Base-by-base conservation (phyloP, 345 rosid species). In the Melaleuca alternifolia region DNA sequence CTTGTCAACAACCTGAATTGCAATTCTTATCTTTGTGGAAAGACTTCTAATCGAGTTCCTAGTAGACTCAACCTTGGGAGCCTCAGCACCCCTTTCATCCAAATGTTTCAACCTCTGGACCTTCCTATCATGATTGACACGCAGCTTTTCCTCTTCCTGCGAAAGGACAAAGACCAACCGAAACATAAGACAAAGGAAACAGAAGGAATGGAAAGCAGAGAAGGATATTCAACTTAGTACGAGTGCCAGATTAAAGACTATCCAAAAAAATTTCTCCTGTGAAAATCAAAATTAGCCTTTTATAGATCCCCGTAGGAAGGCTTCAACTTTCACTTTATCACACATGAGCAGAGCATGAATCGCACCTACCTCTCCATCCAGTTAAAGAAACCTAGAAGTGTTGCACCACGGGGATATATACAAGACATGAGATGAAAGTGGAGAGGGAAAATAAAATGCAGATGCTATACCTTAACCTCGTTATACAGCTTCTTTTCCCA, bases 401-500 rank as follows among this genome's bases (percentile, higher is more conserved):
- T 54, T 20, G 51, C 30, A 50, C 24, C 86, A 26, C n/a, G 6
- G 71, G 6, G 5, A 84, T 16, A 54, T 82, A 82, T 18, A 46
- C 75, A 54, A 9, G 10, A 56, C 50, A 48, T 24, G 23, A 61
- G 59, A 85, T 0, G 50, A 61, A 26, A 50, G 54, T 30, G 46
- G 61, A 30, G 28, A n/a, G 56, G 41, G 53, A 28, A 28, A 75
- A 20, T 83, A 23, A 21, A 85, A 57, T 2, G 84, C 84, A 26
- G 24, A 65, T 65, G 79, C 24, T 85, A 84, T 93, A 96, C 99
- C 98, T 98, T 98, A 18, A 96, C 99, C 92, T 98, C 99, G 44
- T 91, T 89, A 83, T 91, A 94, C 84, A 96, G 94, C 89, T 98
- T 98, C 96, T 95, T 96, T 95, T 96, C 99, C 99, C 97, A 98